A percentile compares a stretch with the other conserved stretches of the same genome.
These are phyloP conservation scores for Digitaria exilis DNA, from an alignment of 202 grass and related monocot genomes.

Conservation along the genomic window DNA sequence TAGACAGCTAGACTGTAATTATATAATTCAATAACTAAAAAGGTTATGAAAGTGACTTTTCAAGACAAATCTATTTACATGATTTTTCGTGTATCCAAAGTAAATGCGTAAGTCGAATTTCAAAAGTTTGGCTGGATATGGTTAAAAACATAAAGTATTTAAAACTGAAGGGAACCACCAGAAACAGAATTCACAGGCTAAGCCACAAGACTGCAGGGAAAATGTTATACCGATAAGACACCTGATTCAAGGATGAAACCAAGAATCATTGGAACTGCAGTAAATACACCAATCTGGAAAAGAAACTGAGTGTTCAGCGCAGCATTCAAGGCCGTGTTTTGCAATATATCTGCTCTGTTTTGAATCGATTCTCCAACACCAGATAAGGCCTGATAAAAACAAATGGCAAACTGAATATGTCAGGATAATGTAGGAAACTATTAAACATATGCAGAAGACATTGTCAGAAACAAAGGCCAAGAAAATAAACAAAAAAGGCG, in stretches of 20 bases:
- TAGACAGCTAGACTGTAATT: background rate
- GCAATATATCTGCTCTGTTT: constrained; percentile 68
- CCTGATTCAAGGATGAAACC: constrained; percentile 84
- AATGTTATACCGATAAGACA: constrained; percentile 68
- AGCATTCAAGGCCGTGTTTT: constrained; percentile 61
- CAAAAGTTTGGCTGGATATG: background rate
- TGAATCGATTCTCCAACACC: constrained; percentile 87
- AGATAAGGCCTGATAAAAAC: constrained; percentile 83
- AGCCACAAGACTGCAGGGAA: constrained; percentile 9
- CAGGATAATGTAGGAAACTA: background rate
- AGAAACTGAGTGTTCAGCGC: constrained; percentile 96
- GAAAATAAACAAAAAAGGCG: background rate
- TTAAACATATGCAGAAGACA: background rate
- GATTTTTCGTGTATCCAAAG: background rate
- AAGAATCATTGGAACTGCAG: constrained; percentile 90
- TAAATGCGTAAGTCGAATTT: background rate
- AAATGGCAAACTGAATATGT: constrained; percentile 18
- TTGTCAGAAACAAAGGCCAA: background rate
- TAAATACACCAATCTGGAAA: constrained; percentile 95
- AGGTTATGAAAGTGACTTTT: background rate
- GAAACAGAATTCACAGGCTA: constrained; percentile 29
- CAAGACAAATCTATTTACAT: background rate
- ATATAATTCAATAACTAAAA: background rate
- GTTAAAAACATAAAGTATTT: background rate
- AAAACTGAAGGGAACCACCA: background rate